A percentile compares a stretch with the other conserved stretches of the same genome.
Conservation (phyloP, 1,284 basidiomycete species). For the Ganoderma boninense region DNA sequence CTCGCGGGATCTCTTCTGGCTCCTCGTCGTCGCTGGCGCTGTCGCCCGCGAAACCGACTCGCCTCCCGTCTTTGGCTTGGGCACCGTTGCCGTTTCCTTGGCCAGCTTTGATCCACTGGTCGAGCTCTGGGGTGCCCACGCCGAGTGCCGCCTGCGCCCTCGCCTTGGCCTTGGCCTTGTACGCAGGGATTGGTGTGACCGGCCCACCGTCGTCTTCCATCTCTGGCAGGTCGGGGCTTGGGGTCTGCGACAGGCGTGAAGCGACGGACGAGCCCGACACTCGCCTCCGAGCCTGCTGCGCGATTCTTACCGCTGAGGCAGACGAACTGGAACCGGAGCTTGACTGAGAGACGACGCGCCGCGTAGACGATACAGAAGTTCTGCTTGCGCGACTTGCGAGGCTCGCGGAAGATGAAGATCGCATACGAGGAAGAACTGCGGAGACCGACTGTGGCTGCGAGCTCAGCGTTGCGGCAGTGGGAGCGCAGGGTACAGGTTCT, state of each 20-base stretch:
- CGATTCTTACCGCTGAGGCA: constrained; percentile 14
- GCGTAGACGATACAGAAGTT: constrained; percentile 12
- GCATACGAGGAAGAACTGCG: constrained; percentile 28
- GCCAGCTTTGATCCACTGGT: constrained; percentile 52
- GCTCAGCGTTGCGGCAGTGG: neutral
- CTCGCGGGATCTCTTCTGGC: neutral
- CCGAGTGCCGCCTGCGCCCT: constrained; percentile 45
- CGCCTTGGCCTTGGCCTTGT: constrained; percentile 40
- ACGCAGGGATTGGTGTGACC: constrained; percentile 51
- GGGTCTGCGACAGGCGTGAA: constrained; percentile 47
- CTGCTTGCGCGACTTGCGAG: constrained; percentile 30
- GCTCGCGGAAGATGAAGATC: constrained; percentile 33
- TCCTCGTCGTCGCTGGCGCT: constrained; percentile 34
- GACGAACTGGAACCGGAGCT: constrained; percentile 11
- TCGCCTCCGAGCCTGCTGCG: constrained; percentile 18
- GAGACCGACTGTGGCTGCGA: constrained; percentile 25
- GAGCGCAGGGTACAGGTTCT: constrained; percentile 16
- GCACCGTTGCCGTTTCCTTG: constrained; percentile 19
- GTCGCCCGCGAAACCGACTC: constrained; percentile 39
- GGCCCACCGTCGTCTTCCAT: constrained; percentile 43
- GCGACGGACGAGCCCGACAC: constrained; percentile 30
- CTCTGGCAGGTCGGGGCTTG: constrained; percentile 63
- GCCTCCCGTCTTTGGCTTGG: constrained; percentile 38
- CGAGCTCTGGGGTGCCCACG: constrained; percentile 58
- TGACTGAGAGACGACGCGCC: constrained; percentile 13